Evolutionary conservation across 2,329 filamentous ascomycete genomes (phyloP).

Genomic region (Anthostomella pinea): DNA sequence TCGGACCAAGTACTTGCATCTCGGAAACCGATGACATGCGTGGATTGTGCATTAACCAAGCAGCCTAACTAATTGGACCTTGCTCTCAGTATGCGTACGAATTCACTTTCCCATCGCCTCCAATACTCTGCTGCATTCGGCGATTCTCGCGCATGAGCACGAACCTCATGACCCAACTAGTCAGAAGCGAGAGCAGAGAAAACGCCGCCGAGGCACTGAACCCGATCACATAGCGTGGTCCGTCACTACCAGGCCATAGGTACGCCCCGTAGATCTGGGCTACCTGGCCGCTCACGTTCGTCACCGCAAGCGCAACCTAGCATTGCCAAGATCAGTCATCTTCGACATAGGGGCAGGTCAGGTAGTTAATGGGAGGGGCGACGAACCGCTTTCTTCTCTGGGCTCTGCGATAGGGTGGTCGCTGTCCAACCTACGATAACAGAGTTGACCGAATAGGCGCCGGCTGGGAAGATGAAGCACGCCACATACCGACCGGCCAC

Average conservation of each 20-base stretch:
- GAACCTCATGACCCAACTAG: conserved; percentile 4
- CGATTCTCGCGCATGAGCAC: conserved; percentile 3
- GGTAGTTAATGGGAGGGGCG: no score
- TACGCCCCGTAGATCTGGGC: conserved; percentile 7
- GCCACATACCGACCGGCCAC: conserved; percentile 38
- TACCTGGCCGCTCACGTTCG: conserved; percentile 3
- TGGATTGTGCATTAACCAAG: no score
- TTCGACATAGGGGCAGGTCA: not conserved
- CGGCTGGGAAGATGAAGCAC: conserved; percentile 40
- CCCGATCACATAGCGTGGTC: conserved; percentile 4
- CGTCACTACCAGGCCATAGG: conserved; percentile 3
- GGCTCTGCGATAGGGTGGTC: conserved; percentile 42
- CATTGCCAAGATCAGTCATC: not conserved
- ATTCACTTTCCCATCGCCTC: not conserved
- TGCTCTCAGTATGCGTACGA: conserved; percentile 6
- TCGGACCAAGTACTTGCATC: no score
- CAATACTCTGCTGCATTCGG: not conserved
- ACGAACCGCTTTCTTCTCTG: conserved; percentile 44
- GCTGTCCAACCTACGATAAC: conserved; percentile 46
- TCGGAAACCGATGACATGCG: no score
- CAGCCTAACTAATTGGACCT: no score
- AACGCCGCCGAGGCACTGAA: conserved; percentile 6
- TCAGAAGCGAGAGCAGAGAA: conserved; percentile 2
- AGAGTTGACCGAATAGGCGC: conserved; percentile 43
- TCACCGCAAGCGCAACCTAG: conserved; percentile 2